phyloP scores from a whole-genome alignment of 1,284 basidiomycete species.

The Taiwanofungus camphoratus region DNA sequence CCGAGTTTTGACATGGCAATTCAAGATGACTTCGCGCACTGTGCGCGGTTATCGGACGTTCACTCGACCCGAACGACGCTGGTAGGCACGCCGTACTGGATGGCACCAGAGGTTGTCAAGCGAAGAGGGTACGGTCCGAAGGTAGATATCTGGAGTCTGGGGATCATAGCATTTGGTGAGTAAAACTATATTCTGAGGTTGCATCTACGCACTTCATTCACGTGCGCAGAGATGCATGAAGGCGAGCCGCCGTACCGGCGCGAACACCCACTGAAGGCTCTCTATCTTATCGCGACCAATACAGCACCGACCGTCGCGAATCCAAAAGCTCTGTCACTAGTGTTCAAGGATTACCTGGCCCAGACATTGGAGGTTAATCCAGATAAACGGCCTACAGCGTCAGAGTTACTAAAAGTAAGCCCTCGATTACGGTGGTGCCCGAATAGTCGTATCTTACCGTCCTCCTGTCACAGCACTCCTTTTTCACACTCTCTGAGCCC shows the following conservation, averaged over 20 bases:
- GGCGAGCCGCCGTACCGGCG: conserved; percentile 98
- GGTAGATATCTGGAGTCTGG: conserved; percentile 97
- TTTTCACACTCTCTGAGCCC: conserved; percentile 85
- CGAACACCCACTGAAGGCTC: conserved; percentile 91
- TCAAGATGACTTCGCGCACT: conserved; percentile 97
- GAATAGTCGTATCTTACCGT: conserved; percentile 25
- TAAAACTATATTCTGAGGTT: neutral
- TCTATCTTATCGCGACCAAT: conserved; percentile 97
- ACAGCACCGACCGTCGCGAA: conserved; percentile 97
- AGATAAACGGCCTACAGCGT: conserved; percentile 87
- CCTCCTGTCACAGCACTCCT: too few relatives aligned
- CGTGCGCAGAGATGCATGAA: conserved; percentile 75
- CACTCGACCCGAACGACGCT: conserved; percentile 97
- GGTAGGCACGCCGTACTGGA: conserved; percentile 99
- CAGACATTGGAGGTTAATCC: conserved; percentile 93
- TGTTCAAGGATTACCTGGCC: conserved; percentile 90
- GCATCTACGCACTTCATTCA: neutral
- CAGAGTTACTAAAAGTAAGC: conserved; percentile 68
- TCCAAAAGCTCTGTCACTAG: conserved; percentile 80
- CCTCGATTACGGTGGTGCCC: neutral
- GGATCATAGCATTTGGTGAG: conserved; percentile 96
- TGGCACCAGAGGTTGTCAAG: conserved; percentile 98
- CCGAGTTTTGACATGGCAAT: conserved; percentile 4
- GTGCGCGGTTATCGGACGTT: conserved; percentile 92
- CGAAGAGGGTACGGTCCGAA: conserved; percentile 98